phyloP scores from a whole-genome alignment of 1,284 basidiomycete genomes.

The Thelephora terrestris region DNA sequence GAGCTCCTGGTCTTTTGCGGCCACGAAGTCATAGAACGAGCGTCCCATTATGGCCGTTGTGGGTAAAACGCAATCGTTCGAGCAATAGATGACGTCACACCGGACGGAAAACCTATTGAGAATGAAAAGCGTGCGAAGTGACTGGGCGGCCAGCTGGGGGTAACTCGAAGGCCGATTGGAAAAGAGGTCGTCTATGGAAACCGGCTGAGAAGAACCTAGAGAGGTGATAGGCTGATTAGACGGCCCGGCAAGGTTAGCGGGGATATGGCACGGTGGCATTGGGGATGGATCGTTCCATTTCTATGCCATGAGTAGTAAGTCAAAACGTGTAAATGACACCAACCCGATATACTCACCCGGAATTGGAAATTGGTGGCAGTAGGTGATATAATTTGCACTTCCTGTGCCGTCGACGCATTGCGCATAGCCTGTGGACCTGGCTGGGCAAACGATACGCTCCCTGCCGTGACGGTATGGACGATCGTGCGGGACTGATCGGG shows the following conservation, averaged over 20 bases:
- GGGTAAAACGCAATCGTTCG: conserved; percentile 56
- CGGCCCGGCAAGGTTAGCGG: conserved; percentile 6
- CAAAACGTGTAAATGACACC: neutral
- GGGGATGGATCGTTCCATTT: conserved; percentile 65
- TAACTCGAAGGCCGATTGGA: conserved; percentile 35
- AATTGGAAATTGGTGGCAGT: conserved; percentile 57
- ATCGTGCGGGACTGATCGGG: conserved; percentile 41
- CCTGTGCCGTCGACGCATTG: conserved; percentile 68
- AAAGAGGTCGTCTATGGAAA: conserved; percentile 17
- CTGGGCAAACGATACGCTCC: conserved; percentile 62
- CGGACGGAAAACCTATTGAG: conserved; percentile 60
- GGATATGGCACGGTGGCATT: conserved; percentile 30
- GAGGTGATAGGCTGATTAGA: conserved; percentile 5
- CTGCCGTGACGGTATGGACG: conserved; percentile 63
- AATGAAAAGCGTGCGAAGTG: conserved; percentile 60
- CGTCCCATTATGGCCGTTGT: conserved; percentile 47
- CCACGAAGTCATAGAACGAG: conserved; percentile 67
- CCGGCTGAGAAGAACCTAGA: conserved; percentile 7
- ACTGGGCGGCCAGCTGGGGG: conserved; percentile 39
- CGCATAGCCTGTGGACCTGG: conserved; percentile 63
- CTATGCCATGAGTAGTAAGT: conserved; percentile 22
- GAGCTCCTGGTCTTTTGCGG: conserved; percentile 44
- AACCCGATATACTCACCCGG: conserved; percentile 34
- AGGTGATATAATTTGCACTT: conserved; percentile 62
- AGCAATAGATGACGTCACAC: conserved; percentile 56